A percentile compares a stretch with the other conserved stretches of the same genome.
Evolutionary conservation across 2,329 filamentous ascomycete species (phyloP).

Genomic region (Orbilia ellipsospora): DNA sequence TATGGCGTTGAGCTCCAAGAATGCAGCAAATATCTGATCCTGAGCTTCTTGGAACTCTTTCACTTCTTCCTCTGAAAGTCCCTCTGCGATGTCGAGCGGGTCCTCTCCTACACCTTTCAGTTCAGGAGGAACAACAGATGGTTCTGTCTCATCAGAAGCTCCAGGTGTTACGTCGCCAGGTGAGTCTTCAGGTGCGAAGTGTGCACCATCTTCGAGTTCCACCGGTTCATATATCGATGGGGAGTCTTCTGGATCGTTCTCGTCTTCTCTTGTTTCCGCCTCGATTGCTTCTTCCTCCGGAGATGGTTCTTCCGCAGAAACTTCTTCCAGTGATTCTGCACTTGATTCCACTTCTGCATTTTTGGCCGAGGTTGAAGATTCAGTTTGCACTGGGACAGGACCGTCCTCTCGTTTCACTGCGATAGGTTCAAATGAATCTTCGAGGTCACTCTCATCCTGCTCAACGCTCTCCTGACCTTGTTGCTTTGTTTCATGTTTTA

Average conservation of each 20-base stretch:
- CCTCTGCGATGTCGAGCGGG: conserved; percentile 45
- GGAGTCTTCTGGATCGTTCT: conserved; percentile 11
- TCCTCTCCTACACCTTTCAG: conserved; percentile 19
- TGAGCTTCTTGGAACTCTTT: conserved; percentile 52
- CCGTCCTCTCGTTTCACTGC: background rate
- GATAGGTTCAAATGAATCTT: conserved; percentile 25
- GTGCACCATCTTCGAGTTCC: conserved; percentile 46
- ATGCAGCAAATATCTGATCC: conserved; percentile 52
- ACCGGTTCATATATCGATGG: conserved; percentile 12
- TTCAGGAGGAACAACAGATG: conserved; percentile 13
- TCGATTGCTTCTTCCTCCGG: conserved; percentile 31
- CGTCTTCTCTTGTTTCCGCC: conserved; percentile 28
- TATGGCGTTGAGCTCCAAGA: conserved; percentile 34
- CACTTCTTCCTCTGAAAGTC: conserved; percentile 48
- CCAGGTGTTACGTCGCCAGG: conserved; percentile 7
- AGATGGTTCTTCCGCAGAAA: conserved; percentile 3
- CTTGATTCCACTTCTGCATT: conserved; percentile 4
- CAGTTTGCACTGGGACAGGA: background rate
- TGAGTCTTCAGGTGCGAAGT: conserved; percentile 40
- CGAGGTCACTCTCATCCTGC: background rate
- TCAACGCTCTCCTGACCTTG: background rate
- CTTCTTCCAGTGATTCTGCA: conserved; percentile 14
- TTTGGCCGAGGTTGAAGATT: background rate
- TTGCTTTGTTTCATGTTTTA: background rate
- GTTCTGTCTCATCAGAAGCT: conserved; percentile 1